Base-by-base conservation (phyloP, 2,329 filamentous ascomycete genomes). In the Bretziella fagacearum region DNA sequence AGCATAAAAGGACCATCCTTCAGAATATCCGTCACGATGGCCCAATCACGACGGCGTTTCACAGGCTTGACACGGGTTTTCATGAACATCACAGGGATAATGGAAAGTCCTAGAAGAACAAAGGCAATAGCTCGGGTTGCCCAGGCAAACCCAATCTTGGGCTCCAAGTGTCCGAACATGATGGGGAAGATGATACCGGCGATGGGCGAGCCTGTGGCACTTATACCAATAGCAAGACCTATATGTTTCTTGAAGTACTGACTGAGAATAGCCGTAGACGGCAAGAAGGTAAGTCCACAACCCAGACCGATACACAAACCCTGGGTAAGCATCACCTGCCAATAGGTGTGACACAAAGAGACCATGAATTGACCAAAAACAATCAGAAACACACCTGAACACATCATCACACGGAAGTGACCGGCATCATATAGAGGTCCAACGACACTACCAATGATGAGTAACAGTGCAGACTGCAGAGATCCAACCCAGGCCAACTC, bases 131-230 rank as follows among this genome's bases (percentile, higher is more conserved):
- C 56, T 6, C 67, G 60, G 3, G 61, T 64, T 4, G 70, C 62
- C 71, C 70, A 75, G 39, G 61, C 60, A 56, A 77, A 79, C 25
- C 73, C 73, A 46, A 77, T 63, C 15, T 56, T 55, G n/a, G 61
- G 60, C 52, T 69, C 63, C 3, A 71, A 60, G 52, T 59, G 61
- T 10, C 57, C 56, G 43, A 67, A 63, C 44, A 63, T 58, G 43
- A 63, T 54, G n/a, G 52, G 57, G 43, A 57, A 57, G 18, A 57
- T 39, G 41, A 69, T 63, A 8, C 68, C 67, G 46, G 59, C 62
- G 13, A 65, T 47, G 11, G 60, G 60, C 1, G 59, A 62, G 2
- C 63, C 63, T 6, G 59, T 56, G 0, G 58, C 54, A 20, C 56
- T 51, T 36, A 62, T 53, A 32, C 60, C 61, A 30, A 60, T 55